Percentiles rank a stretch among this genome's conserved stretches.
phyloP scores from a whole-genome alignment of 164 flowering plant species.

The Cinnamomum micranthum region DNA sequence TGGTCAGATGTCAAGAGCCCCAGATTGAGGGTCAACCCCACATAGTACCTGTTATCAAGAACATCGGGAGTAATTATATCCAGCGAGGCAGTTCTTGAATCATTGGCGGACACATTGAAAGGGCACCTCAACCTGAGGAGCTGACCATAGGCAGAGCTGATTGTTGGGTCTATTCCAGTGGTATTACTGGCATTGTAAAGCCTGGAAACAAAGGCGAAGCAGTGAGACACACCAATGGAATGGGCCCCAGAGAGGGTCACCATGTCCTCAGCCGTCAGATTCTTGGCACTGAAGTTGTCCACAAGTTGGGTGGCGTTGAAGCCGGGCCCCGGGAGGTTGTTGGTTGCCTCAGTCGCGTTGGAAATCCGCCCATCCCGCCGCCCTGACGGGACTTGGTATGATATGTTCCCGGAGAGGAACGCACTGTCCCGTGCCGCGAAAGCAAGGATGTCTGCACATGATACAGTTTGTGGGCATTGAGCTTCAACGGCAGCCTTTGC shows the following conservation, averaged over 20 bases:
- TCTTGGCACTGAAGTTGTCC: slow-evolving; percentile 11
- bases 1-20: slow-evolving; percentile 10
- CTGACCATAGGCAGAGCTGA: background rate
- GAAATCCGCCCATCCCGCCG: slow-evolving; percentile 10
- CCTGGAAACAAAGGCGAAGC: background rate
- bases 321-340: background rate
- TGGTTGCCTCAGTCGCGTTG: background rate
- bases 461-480: slow-evolving; percentile 8
- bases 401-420: background rate
- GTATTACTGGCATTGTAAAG: slow-evolving; percentile 21
- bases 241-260: slow-evolving; percentile 16
- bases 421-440: slow-evolving; percentile 16
- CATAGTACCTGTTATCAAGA: slow-evolving; percentile 12
- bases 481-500: slow-evolving; percentile 7
- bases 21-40: background rate
- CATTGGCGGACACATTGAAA: background rate
- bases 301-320: slow-evolving; percentile 1
- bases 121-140: slow-evolving; percentile 8
- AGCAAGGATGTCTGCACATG: slow-evolving; percentile 16
- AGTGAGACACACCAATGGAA: slow-evolving; percentile 13
- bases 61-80: background rate
- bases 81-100: background rate
- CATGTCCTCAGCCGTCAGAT: slow-evolving; percentile 11
- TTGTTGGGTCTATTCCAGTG: slow-evolving; percentile 4
- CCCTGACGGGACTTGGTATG: slow-evolving; percentile 7